A percentile compares a stretch with the other conserved stretches of the same genome.
These are phyloP conservation scores for Lindgomyces ingoldianus DNA, from an alignment of 495 filamentous ascomycete genomes.

Conservation along the genomic window DNA sequence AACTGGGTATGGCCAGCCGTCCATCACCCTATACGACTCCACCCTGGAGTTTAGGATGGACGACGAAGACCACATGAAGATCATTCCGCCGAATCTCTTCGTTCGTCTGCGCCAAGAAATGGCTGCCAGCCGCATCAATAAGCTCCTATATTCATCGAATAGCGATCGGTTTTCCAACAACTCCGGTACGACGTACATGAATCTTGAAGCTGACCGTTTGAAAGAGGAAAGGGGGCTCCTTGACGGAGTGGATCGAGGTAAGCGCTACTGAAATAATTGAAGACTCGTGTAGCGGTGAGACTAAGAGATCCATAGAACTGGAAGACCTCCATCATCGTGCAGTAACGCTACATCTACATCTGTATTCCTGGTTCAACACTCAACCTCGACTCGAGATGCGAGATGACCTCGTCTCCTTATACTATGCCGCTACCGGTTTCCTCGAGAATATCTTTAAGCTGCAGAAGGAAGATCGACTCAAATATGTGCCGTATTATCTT, in stretches of 20 bases:
- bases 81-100: constrained; percentile 27
- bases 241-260: constrained; percentile 30
- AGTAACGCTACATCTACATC: constrained; percentile 76
- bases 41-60: constrained; percentile 56
- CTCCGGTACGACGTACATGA: constrained; percentile 23
- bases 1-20: constrained; percentile 88
- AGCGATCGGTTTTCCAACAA: constrained; percentile 9
- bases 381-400: constrained; percentile 68
- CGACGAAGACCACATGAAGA: constrained; percentile 33
- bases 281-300: not conserved
- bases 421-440: constrained; percentile 72
- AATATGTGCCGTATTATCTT: constrained; percentile 80
- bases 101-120: constrained; percentile 37
- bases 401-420: constrained; percentile 74
- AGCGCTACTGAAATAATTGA: not conserved
- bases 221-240: constrained; percentile 26
- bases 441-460: constrained; percentile 70
- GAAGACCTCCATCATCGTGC: constrained; percentile 69
- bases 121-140: constrained; percentile 37
- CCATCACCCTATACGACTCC: constrained; percentile 87
- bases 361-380: constrained; percentile 88
- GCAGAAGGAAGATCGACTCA: constrained; percentile 54
- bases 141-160: constrained; percentile 29
- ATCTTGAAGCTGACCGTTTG: constrained; percentile 31
- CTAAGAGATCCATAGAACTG: constrained; percentile 34